These are phyloP conservation scores for Zasmidium cellare DNA, from an alignment of 2,329 filamentous ascomycete species.

Conservation along the genomic window DNA sequence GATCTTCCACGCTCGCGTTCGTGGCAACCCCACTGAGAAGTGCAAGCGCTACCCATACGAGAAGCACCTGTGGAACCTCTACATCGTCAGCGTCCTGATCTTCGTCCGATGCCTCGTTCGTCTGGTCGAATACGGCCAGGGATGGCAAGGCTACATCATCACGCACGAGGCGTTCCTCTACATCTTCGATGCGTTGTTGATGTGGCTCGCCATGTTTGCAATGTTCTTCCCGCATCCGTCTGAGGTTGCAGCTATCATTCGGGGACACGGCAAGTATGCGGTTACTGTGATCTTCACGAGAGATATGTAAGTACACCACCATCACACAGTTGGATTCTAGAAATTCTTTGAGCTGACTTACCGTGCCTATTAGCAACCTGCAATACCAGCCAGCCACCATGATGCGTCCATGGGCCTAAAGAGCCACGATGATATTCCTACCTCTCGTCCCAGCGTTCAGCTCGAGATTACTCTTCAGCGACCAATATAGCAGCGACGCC, in stretches of 20 bases:
- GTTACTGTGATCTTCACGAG: conserved; percentile 13
- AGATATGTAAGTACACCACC: conserved; percentile 1
- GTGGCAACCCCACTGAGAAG: conserved; percentile 12
- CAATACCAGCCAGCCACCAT: not conserved
- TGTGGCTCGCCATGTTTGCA: conserved; percentile 16
- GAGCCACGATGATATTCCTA: not conserved
- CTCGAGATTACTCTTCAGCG: not conserved
- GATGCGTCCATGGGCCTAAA: not conserved
- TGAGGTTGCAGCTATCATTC: conserved; percentile 16
- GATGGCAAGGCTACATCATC: conserved; percentile 46
- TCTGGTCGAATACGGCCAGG: conserved; percentile 50
- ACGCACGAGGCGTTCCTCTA: conserved; percentile 33
- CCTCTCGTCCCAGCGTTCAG: not conserved
- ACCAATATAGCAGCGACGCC: not conserved
- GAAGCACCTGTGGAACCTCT: conserved; percentile 45
- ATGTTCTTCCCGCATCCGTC: conserved; percentile 17
- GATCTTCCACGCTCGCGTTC: conserved; percentile 32
- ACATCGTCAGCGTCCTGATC: conserved; percentile 47
- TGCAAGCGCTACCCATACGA: conserved; percentile 30
- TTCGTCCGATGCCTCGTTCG: conserved; percentile 52
- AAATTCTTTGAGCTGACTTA: not conserved
- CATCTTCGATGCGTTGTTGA: conserved; percentile 19
- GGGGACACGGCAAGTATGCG: conserved; percentile 14
- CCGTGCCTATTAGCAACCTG: not conserved
- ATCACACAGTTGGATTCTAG: not conserved